Base-by-base conservation (phyloP, 225 moss, liverwort and hornwort species). In the Lunularia cruciata region DNA sequence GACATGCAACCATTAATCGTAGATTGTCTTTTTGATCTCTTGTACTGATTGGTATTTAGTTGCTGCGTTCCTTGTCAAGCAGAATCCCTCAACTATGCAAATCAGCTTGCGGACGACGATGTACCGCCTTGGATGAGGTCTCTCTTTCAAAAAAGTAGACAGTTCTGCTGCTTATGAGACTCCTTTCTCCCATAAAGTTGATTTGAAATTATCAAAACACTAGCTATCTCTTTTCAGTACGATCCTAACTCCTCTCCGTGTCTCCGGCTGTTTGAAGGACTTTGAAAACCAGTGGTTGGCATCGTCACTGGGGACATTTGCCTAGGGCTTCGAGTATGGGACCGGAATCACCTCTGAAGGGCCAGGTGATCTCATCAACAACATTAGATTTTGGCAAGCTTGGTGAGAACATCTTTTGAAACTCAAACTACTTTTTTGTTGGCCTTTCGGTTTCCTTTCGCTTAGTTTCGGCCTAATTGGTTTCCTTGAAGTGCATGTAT, bases 231-330 rank as follows among this genome's bases (percentile, higher is more conserved):
- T 14, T 5, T 58, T 35, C 19, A 19, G 33, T 33, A 34, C 8
- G 33, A 6, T n/a, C 34, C 36, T 35, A 2, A 1, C 27, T 58
- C 14, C 12, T 43, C 43, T 1, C 43, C 2, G 43, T 43, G 6
- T 40, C 40, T n/a, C 49, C 20, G 49, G 8, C 5, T 51, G 20
- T 51, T 51, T 51, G 20, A 8, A 67, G 67, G 51, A 51, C 11
- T 36, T 20, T 67, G 49, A 67, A 36, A 51, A 25, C 67, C 34
- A 67, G 67, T 51, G 35, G 35, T 51, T 67, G 67, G 67, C 48
- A 49, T 51, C 49, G 25, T 12, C 67, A 67, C 26, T 67, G 67
- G 67, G 67, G 49, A 11, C 49, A 67, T 23, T 23, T 67, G 34
- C 49, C 40, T 40, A 6, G n/a, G n/a, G n/a, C n/a, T n/a, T n/a